Evolutionary conservation across 1,284 basidiomycete genomes (phyloP).

Genomic region (Laetiporus sulphureus): DNA sequence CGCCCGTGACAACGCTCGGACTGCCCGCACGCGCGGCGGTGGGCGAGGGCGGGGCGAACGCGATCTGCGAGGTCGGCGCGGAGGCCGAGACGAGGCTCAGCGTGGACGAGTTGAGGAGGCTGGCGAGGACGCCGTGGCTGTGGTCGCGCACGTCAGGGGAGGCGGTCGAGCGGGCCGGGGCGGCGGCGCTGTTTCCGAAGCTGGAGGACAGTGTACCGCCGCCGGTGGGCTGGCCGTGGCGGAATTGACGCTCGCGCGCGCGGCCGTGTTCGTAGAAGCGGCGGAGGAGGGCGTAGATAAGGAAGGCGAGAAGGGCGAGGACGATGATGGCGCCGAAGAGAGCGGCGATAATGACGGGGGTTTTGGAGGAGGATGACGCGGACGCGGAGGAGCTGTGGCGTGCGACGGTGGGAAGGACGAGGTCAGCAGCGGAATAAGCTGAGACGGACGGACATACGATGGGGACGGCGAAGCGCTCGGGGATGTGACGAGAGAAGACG

Average conservation of each 20-base stretch:
- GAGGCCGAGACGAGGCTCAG: slow-evolving; percentile 3
- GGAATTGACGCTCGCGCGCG: slow-evolving; percentile 17
- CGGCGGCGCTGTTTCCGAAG: background rate
- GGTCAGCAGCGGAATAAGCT: background rate
- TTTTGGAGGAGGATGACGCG: slow-evolving; percentile 6
- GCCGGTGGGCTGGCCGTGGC: slow-evolving; percentile 15
- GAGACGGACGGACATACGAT: background rate
- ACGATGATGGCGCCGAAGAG: slow-evolving; percentile 18
- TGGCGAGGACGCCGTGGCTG: slow-evolving; percentile 3
- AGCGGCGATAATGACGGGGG: slow-evolving; percentile 15
- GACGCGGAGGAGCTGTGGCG: background rate
- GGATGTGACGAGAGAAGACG: background rate
- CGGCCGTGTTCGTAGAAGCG: slow-evolving; percentile 11
- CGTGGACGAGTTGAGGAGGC: slow-evolving; percentile 5
- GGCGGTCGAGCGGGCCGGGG: background rate
- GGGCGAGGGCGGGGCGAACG: slow-evolving; percentile 4
- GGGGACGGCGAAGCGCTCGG: background rate
- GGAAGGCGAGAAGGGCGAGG: slow-evolving; percentile 10
- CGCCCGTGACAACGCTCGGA: slow-evolving; percentile 3
- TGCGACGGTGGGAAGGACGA: background rate
- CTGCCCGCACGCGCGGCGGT: slow-evolving; percentile 8
- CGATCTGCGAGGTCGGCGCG: slow-evolving; percentile 9
- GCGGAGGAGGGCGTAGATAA: slow-evolving; percentile 11
- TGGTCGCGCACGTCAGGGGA: background rate
- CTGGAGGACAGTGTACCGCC: slow-evolving; percentile 6